These are phyloP conservation scores for Helotiales sp. DNA, from an alignment of 2,329 filamentous ascomycete genomes.

Conservation along the genomic window DNA sequence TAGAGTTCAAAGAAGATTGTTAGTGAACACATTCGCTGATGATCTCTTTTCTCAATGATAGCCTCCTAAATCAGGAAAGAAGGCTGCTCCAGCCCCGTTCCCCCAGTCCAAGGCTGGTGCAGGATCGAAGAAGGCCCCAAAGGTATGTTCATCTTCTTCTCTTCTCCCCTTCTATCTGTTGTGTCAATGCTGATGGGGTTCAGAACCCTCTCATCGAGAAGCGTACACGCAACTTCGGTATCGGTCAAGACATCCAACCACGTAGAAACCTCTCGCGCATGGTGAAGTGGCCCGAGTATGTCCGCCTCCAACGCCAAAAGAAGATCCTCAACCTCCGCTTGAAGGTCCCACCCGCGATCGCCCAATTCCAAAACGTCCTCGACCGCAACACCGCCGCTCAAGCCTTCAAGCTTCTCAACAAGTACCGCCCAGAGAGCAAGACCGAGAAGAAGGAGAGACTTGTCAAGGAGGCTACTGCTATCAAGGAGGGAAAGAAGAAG, in stretches of 20 bases:
- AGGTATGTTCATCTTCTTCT: conserved; percentile 69
- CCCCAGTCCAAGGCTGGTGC: conserved; percentile 86
- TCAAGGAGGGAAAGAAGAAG: conserved; percentile 99
- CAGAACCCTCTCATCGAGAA: conserved; percentile 99
- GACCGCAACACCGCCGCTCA: conserved; percentile 97
- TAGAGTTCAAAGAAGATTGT: conserved; percentile 92
- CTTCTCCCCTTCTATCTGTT: neutral
- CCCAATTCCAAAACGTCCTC: conserved; percentile 97
- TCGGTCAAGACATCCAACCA: conserved; percentile 98
- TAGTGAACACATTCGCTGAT: conserved; percentile 86
- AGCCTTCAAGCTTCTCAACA: conserved; percentile 99
- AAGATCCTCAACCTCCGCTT: conserved; percentile 98
- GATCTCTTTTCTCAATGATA: conserved; percentile 99
- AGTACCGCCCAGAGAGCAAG: conserved; percentile 99
- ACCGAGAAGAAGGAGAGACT: conserved; percentile 99
- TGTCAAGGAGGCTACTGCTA: conserved; percentile 94
- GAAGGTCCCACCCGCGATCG: conserved; percentile 96
- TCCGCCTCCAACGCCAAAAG: conserved; percentile 83
- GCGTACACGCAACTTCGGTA: conserved; percentile 95
- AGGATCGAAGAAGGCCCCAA: conserved; percentile 88
- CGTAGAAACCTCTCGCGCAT: conserved; percentile 94
- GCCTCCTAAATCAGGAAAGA: conserved; percentile 98
- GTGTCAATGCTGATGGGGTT: conserved; percentile 29
- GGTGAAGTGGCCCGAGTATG: conserved; percentile 99
- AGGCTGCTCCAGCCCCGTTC: conserved; percentile 96